These are phyloP conservation scores for Peronosclerospora sorghi DNA, from an alignment of 352 stramenopile species.

Conservation along the genomic window DNA sequence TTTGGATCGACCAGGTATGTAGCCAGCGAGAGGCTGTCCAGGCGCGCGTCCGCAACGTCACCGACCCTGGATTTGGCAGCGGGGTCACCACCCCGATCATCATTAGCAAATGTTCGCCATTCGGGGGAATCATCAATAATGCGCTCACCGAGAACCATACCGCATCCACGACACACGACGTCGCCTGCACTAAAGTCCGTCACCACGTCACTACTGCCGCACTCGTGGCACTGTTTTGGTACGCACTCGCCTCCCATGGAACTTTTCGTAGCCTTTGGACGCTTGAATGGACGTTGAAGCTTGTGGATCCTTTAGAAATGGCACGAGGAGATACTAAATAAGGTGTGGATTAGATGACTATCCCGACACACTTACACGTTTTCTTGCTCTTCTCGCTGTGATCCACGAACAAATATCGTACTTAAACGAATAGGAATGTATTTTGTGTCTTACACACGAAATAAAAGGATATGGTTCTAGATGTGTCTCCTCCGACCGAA, in stretches of 20 bases:
- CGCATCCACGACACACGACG: constrained; percentile 71
- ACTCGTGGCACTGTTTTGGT: constrained; percentile 47
- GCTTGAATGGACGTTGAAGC: no score
- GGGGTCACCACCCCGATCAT: constrained; percentile 69
- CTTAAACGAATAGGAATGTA: background rate
- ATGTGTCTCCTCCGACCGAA: no score
- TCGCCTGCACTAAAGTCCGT: constrained; percentile 72
- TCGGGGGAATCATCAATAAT: constrained; percentile 83
- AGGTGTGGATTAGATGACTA: no score
- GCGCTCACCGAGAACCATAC: constrained; percentile 79
- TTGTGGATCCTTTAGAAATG: no score
- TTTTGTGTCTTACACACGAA: no score
- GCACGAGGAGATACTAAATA: no score
- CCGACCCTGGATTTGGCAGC: constrained; percentile 75
- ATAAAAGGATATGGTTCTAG: no score
- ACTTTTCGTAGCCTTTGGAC: background rate
- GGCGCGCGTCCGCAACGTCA: constrained; percentile 45
- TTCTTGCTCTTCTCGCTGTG: constrained; percentile 4
- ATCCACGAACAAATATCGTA: constrained; percentile 18
- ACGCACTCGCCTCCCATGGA: constrained; percentile 54
- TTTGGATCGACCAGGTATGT: constrained; percentile 58
- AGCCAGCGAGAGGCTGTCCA: constrained; percentile 50
- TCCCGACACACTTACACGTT: background rate
- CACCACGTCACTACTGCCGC: constrained; percentile 65
- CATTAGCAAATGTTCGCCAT: constrained; percentile 82